phyloP scores from a whole-genome alignment of 2,329 filamentous ascomycete genomes.

The Aureobasidium sp. region DNA sequence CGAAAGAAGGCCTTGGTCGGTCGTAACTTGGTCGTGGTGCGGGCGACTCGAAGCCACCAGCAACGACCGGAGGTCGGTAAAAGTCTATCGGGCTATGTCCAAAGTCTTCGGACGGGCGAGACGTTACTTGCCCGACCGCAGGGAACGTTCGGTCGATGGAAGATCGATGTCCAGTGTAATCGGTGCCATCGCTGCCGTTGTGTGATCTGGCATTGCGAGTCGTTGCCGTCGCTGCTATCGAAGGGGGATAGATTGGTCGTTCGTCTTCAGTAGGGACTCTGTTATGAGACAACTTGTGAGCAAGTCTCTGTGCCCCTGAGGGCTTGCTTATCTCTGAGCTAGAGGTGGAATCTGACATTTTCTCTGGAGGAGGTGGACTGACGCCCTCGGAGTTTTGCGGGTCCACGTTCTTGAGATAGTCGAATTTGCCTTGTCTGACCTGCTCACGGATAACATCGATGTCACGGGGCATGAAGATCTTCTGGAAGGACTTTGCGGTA shows the following conservation, averaged over 20 bases:
- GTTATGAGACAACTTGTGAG: constrained; percentile 44
- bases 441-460: constrained; percentile 95
- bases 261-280: constrained; percentile 68
- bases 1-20: constrained; percentile 73
- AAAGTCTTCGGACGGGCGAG: constrained; percentile 9
- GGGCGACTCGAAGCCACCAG: constrained; percentile 7
- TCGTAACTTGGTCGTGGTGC: constrained; percentile 35
- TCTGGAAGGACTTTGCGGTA: constrained; percentile 77
- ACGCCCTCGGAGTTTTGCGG: constrained; percentile 30
- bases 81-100: constrained; percentile 15
- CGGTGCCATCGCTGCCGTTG: constrained; percentile 89
- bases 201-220: constrained; percentile 79
- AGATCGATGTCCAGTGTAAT: constrained; percentile 59
- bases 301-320: constrained; percentile 27
- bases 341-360: constrained; percentile 46
- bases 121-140: constrained; percentile 20
- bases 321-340: constrained; percentile 51
- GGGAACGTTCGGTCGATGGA: constrained; percentile 35
- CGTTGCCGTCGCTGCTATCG: constrained; percentile 66
- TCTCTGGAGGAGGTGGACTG: constrained; percentile 38
- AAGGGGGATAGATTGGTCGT: constrained; percentile 88
- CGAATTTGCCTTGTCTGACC: constrained; percentile 73
- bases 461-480: constrained; percentile 88
- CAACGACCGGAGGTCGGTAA: constrained; percentile 19
- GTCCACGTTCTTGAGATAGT: constrained; percentile 57